Conservation (phyloP, 768 basidiomycete genomes). For the Omphalotus guepiniiformis region DNA sequence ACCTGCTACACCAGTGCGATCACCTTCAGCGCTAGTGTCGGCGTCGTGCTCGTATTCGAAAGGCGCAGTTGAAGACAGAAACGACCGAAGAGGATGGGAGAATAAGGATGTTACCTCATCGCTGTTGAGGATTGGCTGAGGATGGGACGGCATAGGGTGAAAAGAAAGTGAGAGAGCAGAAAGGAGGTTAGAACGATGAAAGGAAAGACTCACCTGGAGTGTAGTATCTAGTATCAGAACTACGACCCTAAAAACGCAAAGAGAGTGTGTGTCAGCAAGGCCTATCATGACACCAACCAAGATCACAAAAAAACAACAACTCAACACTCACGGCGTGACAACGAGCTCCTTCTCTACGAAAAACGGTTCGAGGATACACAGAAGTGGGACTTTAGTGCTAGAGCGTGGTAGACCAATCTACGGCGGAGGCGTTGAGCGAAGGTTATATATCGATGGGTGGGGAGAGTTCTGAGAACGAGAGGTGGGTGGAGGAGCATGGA, state of each 20-base stretch:
- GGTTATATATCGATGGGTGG: no score
- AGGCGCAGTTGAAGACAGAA: constrained; percentile 59
- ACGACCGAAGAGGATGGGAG: constrained; percentile 77
- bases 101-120: constrained; percentile 80
- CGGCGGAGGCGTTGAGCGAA: no score
- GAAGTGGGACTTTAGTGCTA: constrained; percentile 59
- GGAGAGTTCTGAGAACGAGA: no score
- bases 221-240: constrained; percentile 80
- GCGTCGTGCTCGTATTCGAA: constrained; percentile 57
- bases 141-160: no score
- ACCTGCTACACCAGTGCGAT: background rate
- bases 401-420: constrained; percentile 87
- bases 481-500: no score
- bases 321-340: constrained; percentile 75
- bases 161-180: background rate
- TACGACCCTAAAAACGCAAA: constrained; percentile 85
- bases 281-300: no score
- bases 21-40: constrained; percentile 41
- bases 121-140: constrained; percentile 78
- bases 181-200: background rate
- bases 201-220: constrained; percentile 45
- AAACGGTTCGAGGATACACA: constrained; percentile 80
- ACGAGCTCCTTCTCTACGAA: constrained; percentile 66
- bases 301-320: background rate
- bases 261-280: no score